Evolutionary conservation across 257 asterid genomes (phyloP).

Genomic region (Coffea canephora): DNA sequence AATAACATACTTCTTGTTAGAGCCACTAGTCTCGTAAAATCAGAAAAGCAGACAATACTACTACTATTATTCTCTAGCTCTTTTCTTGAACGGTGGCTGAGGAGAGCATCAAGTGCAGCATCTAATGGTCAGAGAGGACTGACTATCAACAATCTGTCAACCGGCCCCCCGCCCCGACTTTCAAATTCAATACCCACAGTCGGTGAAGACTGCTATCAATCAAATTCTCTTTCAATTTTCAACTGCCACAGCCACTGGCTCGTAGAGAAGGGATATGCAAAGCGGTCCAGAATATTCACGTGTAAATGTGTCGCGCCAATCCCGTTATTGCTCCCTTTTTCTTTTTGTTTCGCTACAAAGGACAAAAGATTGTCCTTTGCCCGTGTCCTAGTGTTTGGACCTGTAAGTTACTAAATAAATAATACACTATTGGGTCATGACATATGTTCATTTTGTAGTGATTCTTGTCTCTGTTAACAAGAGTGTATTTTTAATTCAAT

Average conservation of each 20-base stretch:
- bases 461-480: neutral
- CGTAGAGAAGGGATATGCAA: neutral
- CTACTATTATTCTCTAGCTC: too few relatives aligned
- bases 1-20: too few relatives aligned
- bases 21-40: neutral
- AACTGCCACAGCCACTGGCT: neutral
- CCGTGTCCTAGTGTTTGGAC: neutral
- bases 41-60: neutral
- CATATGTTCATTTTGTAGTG: neutral
- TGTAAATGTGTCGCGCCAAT: neutral
- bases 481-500: neutral
- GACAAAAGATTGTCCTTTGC: neutral
- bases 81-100: too few relatives aligned
- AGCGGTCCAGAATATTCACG: constrained; percentile 1
- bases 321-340: neutral
- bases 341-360: neutral
- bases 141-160: neutral
- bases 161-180: neutral
- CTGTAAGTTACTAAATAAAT: neutral
- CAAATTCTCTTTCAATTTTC: neutral
- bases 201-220: neutral
- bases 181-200: neutral
- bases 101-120: too few relatives aligned
- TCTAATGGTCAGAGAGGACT: neutral
- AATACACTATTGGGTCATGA: neutral